These are phyloP conservation scores for Wickerhamomyces strasburgensis DNA, from an alignment of 805 yeast genomes.

Conservation along the genomic window DNA sequence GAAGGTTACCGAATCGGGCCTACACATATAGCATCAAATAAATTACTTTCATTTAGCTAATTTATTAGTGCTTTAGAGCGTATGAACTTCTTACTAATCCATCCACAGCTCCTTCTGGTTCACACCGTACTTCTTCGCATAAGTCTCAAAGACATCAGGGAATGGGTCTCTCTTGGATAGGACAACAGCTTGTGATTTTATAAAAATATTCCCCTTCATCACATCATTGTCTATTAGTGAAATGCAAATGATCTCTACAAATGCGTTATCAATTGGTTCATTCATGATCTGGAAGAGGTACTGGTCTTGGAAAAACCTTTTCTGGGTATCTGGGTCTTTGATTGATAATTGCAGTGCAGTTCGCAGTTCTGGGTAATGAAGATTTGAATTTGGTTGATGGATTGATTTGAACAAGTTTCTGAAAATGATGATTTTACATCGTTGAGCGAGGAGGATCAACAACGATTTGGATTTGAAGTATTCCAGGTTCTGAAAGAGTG, in stretches of 20 bases:
- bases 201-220: conserved; percentile 46
- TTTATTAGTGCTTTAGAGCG: too few species aligned
- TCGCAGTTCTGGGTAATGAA: conserved; percentile 15
- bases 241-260: conserved; percentile 46
- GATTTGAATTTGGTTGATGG: conserved; percentile 1
- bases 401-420: conserved; percentile 33
- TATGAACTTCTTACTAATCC: conserved; percentile 4
- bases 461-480: conserved; percentile 36
- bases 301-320: conserved; percentile 10
- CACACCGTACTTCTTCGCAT: conserved; percentile 10
- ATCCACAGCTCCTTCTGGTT: conserved; percentile 11
- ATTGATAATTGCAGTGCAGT: conserved; percentile 23
- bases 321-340: conserved; percentile 17
- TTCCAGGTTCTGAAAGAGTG: conserved; percentile 31
- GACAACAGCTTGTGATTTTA: conserved; percentile 35
- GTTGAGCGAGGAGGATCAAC: conserved; percentile 41
- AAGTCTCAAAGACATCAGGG: conserved; percentile 27
- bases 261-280: conserved; percentile 27
- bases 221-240: conserved; percentile 50
- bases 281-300: conserved; percentile 25
- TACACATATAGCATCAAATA: too few species aligned
- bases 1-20: too few species aligned
- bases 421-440: conserved; percentile 39
- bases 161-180: conserved; percentile 41
- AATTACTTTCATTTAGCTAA: too few species aligned